Evolutionary conservation across 345 rosid species (phyloP).

Genomic region (Iberis pinnata): DNA sequence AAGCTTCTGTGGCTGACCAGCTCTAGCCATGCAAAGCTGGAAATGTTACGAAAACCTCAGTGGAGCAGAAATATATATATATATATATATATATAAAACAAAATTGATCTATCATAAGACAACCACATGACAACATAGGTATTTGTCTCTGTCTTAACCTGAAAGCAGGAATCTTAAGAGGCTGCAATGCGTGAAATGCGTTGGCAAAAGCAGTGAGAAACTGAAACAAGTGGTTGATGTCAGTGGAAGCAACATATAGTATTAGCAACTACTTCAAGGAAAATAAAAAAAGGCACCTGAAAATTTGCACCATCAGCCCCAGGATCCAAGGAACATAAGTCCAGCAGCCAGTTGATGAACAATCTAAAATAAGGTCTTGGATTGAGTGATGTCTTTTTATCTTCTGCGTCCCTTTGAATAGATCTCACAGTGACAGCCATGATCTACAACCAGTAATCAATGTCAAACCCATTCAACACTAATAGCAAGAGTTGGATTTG

Average conservation of each 20-base stretch:
- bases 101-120: too few relatives aligned
- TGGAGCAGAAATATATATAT: not conserved
- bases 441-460: conserved; percentile 42
- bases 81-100: too few relatives aligned
- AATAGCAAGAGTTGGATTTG: not conserved
- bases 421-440: conserved; percentile 59
- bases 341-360: conserved; percentile 78
- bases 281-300: conserved; percentile 52
- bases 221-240: conserved; percentile 37
- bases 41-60: conserved; percentile 14
- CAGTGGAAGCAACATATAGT: conserved; percentile 15
- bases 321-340: conserved; percentile 59
- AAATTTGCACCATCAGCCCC: conserved; percentile 57
- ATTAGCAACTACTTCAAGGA: conserved; percentile 9
- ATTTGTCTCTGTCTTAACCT: conserved; percentile 43
- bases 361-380: conserved; percentile 93
- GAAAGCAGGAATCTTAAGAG: conserved; percentile 86
- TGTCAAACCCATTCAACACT: conserved; percentile 1
- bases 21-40: conserved; percentile 97
- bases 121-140: conserved; percentile 1
- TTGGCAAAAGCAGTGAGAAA: conserved; percentile 76
- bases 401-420: conserved; percentile 82
- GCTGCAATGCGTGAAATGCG: conserved; percentile 86
- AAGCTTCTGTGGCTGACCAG: conserved; percentile 93
- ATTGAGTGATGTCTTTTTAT: conserved; percentile 66